These are phyloP conservation scores for Serpula lacrymans DNA, from an alignment of 768 basidiomycete genomes.

Conservation along the genomic window DNA sequence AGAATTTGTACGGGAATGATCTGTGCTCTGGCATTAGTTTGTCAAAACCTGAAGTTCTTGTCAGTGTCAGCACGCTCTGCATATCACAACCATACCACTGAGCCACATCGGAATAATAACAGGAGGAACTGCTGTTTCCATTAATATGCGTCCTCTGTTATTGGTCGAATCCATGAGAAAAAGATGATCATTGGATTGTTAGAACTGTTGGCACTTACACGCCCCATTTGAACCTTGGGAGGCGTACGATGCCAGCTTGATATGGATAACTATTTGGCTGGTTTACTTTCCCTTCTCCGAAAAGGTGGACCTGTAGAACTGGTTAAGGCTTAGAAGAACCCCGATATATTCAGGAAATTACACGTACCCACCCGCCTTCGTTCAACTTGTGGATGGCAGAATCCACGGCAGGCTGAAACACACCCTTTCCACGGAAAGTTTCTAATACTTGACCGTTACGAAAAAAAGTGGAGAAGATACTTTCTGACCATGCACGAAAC, in stretches of 20 bases:
- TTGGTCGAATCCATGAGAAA: conserved; percentile 2
- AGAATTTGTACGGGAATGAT: conserved; percentile 65
- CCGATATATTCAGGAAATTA: not conserved
- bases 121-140: conserved; percentile 63
- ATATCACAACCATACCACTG: conserved; percentile 45
- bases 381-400: conserved; percentile 78
- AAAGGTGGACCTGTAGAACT: conserved; percentile 75
- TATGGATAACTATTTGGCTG: conserved; percentile 56
- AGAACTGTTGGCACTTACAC: conserved; percentile 55
- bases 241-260: conserved; percentile 38
- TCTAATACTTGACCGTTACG: conserved; percentile 87
- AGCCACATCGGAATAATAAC: conserved; percentile 92
- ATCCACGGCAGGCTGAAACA: conserved; percentile 86
- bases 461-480: conserved; percentile 83
- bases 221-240: conserved; percentile 93
- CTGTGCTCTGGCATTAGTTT: conserved; percentile 88
- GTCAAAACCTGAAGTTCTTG: conserved; percentile 60
- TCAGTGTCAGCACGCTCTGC: not conserved
- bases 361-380: conserved; percentile 79
- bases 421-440: conserved; percentile 86
- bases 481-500: conserved; percentile 36
- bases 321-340: conserved; percentile 1
- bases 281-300: conserved; percentile 85
- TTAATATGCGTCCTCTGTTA: conserved; percentile 77
- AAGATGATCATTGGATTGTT: not conserved